phyloP scores from a whole-genome alignment of 1,284 basidiomycete species.

The Sanghuangporus sanghuang region DNA sequence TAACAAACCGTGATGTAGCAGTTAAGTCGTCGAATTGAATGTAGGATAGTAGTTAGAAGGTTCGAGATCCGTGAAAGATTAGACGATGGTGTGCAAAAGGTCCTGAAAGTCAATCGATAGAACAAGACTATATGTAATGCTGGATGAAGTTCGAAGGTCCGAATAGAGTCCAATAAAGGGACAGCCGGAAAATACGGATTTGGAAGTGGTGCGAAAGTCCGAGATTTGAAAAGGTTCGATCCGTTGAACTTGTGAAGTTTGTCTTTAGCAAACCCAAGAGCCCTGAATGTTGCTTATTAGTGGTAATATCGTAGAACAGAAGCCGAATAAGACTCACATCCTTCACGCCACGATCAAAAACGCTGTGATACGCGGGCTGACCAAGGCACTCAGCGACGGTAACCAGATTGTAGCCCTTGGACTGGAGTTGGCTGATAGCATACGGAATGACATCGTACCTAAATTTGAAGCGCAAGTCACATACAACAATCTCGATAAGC shows the following conservation, averaged over 20 bases:
- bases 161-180: too few relatives aligned
- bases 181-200: background rate
- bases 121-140: too few relatives aligned
- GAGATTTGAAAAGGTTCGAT: background rate
- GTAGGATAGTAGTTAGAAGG: background rate
- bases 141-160: too few relatives aligned
- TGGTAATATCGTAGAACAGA: background rate
- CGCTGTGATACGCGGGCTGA: conserved; percentile 21
- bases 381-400: conserved; percentile 43
- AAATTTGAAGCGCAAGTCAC: background rate
- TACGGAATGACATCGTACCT: conserved; percentile 23
- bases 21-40: background rate
- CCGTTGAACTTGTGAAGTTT: background rate
- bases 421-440: conserved; percentile 23
- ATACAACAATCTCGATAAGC: background rate
- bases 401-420: conserved; percentile 37
- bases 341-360: conserved; percentile 1
- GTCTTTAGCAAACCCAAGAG: conserved; percentile 16
- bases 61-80: background rate
- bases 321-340: conserved; percentile 9
- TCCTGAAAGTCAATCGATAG: background rate
- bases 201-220: background rate
- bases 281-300: background rate
- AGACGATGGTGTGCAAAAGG: background rate
- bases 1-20: too few relatives aligned